A percentile compares a stretch with the other conserved stretches of the same genome.
Conservation (phyloP, 2,329 filamentous ascomycete species). For the Pyrenochaeta sp. region DNA sequence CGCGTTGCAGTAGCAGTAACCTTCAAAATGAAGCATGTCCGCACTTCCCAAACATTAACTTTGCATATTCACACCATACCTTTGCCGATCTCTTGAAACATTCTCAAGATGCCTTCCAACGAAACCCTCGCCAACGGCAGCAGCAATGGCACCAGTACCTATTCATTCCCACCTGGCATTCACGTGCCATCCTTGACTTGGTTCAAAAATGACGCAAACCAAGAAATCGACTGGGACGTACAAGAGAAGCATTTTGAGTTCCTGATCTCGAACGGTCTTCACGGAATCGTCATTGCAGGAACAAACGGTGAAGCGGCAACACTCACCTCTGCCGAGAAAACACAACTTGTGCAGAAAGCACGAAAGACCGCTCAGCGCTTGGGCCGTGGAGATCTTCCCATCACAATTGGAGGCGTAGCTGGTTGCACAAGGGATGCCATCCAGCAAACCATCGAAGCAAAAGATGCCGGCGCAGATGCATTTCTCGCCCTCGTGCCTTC, state of each 20-base stretch:
- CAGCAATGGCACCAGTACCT: conserved; percentile 38
- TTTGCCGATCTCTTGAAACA: background rate
- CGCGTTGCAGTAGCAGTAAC: conserved; percentile 17
- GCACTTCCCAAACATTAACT: conserved; percentile 9
- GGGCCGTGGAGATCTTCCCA: conserved; percentile 46
- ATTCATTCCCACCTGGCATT: conserved; percentile 60
- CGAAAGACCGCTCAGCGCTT: conserved; percentile 49
- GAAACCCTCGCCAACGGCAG: conserved; percentile 35
- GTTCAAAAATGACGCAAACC: conserved; percentile 58
- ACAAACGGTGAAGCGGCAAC: conserved; percentile 58
- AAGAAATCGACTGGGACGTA: conserved; percentile 65
- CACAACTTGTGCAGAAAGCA: conserved; percentile 49
- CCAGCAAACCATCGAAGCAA: conserved; percentile 47
- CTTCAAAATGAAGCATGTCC: conserved; percentile 25
- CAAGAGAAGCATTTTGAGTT: conserved; percentile 64
- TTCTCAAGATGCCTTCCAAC: conserved; percentile 40
- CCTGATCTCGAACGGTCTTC: conserved; percentile 62
- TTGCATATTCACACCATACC: background rate
- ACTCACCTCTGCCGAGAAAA: conserved; percentile 52
- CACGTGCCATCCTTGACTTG: conserved; percentile 67
- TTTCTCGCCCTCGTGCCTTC: conserved; percentile 51
- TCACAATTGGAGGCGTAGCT: conserved; percentile 54
- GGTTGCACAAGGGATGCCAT: conserved; percentile 54
- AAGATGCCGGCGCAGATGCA: conserved; percentile 50
- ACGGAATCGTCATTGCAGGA: conserved; percentile 58